Evolutionary conservation across 495 filamentous ascomycete genomes (phyloP), one percentile per base, ranked within the genome.

Genomic region (Pseudevernia furfuracea): DNA sequence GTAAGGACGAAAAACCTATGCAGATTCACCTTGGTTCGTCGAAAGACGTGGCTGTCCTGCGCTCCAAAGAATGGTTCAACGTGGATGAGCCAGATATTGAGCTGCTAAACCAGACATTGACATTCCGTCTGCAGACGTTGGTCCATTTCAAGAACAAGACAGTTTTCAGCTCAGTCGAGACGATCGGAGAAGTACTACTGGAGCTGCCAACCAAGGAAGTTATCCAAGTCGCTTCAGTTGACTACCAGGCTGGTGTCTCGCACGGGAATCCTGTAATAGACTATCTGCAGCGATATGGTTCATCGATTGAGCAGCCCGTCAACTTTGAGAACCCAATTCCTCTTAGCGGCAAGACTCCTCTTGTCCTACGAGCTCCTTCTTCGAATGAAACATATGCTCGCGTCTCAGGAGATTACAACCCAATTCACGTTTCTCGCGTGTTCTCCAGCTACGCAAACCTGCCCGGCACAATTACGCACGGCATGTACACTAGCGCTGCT

Each of bases 401-500:
- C 60, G 95, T 99, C 38, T 97, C 95, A 52, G 95, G 95, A 30
- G 94, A 99, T 71, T 97, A 90, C 81, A 99, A 99, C 73, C 94
- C 94, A 12, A 99, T 99, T 67, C 94, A 99, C 79, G 94, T 97
- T 53, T 97, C 94, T 3, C 87, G 93, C 59, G 91, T 96, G 44
- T 99, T 99, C 79, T 85, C 95, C 21, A 89, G 83, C 75, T 99
- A 97, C 72, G 94, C 93, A 72, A 92, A 89, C 74, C 85, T 99
- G 25, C 91, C 90, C 0, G 93, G 93, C 41, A 98, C 93, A 37
- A 98, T 98, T 74, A 97, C 93, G 3, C 93, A 99, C 74, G 94
- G 94, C 65, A 99, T 99, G 94, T 99, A 97, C 81, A 90, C 92
- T 8, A 97, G 93, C 77, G 94, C 94, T 60, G 91, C 95, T 28